These are phyloP conservation scores for Collybia mongolica DNA, from an alignment of 768 basidiomycete species.

Conservation along the genomic window DNA sequence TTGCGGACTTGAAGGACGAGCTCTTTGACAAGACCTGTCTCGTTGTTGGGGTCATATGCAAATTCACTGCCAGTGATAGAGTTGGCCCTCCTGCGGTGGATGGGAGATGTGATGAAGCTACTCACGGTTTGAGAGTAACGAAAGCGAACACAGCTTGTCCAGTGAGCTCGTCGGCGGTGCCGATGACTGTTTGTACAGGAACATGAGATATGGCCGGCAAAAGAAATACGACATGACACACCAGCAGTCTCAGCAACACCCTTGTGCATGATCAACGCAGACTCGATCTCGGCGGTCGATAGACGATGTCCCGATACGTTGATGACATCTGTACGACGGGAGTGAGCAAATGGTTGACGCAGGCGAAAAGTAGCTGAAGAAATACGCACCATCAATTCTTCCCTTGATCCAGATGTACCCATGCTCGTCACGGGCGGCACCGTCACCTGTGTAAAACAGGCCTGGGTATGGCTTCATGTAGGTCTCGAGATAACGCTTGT, in stretches of 20 bases:
- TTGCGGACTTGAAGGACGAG: conserved; percentile 94
- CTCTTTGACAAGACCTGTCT: conserved; percentile 76
- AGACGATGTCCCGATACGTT: conserved; percentile 97
- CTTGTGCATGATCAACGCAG: conserved; percentile 89
- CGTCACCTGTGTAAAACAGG: conserved; percentile 96
- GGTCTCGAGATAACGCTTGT: conserved; percentile 70
- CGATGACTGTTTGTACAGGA: conserved; percentile 55
- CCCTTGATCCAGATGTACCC: conserved; percentile 99
- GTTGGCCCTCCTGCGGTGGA: not conserved
- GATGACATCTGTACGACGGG: conserved; percentile 71
- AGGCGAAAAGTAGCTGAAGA: conserved; percentile 6
- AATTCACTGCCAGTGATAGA: conserved; percentile 60
- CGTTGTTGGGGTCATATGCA: conserved; percentile 66
- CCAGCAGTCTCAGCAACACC: conserved; percentile 93
- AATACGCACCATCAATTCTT: conserved; percentile 76
- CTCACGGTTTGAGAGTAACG: conserved; percentile 91
- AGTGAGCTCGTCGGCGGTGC: conserved; percentile 82
- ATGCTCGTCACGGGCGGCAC: conserved; percentile 89
- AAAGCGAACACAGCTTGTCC: conserved; percentile 95
- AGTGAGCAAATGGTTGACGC: not conserved
- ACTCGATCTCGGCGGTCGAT: conserved; percentile 97
- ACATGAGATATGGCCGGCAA: not conserved
- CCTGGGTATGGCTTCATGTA: conserved; percentile 80
- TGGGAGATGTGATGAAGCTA: conserved; percentile 8
- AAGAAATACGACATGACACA: conserved; percentile 28